These are phyloP conservation scores for Phytophthora litchii DNA, from an alignment of 352 stramenopile species.

Conservation along the genomic window DNA sequence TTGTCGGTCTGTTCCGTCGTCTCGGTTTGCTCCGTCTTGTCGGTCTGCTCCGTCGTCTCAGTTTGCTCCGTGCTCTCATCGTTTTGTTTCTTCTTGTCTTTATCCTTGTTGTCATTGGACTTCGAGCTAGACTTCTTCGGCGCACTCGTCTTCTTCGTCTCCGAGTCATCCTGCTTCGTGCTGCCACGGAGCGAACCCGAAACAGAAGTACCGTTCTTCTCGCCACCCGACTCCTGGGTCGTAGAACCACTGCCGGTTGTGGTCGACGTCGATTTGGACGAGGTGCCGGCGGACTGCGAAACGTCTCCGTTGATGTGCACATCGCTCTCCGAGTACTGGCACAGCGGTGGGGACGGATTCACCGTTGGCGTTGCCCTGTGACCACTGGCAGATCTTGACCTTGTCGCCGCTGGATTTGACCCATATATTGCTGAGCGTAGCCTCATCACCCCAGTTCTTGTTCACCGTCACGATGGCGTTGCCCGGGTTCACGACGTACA, in stretches of 20 bases:
- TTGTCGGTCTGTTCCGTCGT: neutral
- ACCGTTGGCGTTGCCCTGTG: neutral
- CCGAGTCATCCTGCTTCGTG: neutral
- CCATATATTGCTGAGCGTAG: neutral
- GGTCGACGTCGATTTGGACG: neutral
- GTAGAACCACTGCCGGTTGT: neutral
- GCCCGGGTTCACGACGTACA: neutral
- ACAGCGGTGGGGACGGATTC: constrained; percentile 15
- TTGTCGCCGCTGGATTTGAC: neutral
- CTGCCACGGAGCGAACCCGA: constrained; percentile 1
- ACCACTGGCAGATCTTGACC: neutral
- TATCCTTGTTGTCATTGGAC: neutral
- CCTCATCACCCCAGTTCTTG: neutral
- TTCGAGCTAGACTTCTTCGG: neutral
- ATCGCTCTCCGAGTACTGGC: constrained; percentile 25
- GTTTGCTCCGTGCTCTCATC: constrained; percentile 3
- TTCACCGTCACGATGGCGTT: neutral
- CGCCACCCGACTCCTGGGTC: neutral
- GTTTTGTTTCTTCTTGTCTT: neutral
- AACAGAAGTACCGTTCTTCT: constrained; percentile 7
- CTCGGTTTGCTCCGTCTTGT: neutral
- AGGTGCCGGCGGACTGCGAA: neutral
- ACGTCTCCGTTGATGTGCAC: constrained; percentile 33
- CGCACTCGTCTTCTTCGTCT: constrained; percentile 1
- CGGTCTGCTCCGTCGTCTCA: neutral